Evolutionary conservation across 192 early-diverging fungal genomes (phyloP), one percentile per base, ranked within the genome.

Genomic region (Backusella luteola): DNA sequence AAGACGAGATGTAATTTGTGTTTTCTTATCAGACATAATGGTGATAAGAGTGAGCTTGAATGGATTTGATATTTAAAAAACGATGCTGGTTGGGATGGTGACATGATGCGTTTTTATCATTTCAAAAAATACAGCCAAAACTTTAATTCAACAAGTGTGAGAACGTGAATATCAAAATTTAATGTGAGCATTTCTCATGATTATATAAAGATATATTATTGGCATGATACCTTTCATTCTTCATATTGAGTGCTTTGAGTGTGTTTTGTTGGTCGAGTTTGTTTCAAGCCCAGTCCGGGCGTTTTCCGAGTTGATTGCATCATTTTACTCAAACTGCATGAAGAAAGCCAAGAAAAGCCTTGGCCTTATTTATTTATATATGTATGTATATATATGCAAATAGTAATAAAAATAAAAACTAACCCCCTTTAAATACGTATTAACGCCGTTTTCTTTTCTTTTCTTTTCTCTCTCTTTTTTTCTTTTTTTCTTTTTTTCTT

Each of bases 261-360:
- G 9, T 59, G 53, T 44, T 17, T 44, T 44, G 15, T 44, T 44
- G 12, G 15, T 59, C 23, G 23, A 21, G 8, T 59, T 23, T 59
- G 21, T 12, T 59, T 59, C 11, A 59, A 59, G 11, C 53, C 53
- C 53, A 59, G 53, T 14, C 53, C 53, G 53, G 21, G n/a, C 53
- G 23, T 59, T 26, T 59, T 23, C 46, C 46, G 46, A 49, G 46
- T 7, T n/a, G 46, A 49, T 49, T 49, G 46, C 46, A 49, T 26
- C 9, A 26, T 11, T 56, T 29, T 29, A 63, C 29, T 23, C 56
- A 63, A 63, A 29, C 56, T 63, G 56, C 56, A 63, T 63, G 12
- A 63, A 63, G 56, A 63, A 63, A 63, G 56, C 56, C 56, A 63
- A 63, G 56, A 63, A 63, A 59, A 63, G 23, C 23, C 56, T 63